A percentile compares a stretch with the other conserved stretches of the same genome.
Evolutionary conservation across 1,284 basidiomycete genomes (phyloP).

Genomic region (Volvariella surrecta): DNA sequence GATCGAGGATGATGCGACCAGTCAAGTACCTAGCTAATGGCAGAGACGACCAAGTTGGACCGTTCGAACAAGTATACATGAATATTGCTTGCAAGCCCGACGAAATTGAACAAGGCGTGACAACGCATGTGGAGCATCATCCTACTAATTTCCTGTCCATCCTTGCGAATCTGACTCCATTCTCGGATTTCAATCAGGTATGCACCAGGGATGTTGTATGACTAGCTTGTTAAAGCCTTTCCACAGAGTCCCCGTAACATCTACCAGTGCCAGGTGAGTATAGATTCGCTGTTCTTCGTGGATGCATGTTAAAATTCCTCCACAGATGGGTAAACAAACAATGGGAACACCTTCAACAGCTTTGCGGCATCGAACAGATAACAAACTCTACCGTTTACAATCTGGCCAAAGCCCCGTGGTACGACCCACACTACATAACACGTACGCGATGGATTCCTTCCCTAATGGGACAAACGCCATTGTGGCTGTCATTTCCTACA

Average conservation of each 20-base stretch:
- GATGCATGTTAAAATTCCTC: neutral
- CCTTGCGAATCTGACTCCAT: slow-evolving; percentile 73
- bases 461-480: slow-evolving; percentile 98
- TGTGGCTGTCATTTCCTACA: slow-evolving; percentile 99
- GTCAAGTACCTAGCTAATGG: slow-evolving; percentile 89
- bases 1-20: slow-evolving; percentile 96
- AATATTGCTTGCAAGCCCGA: slow-evolving; percentile 90
- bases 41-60: slow-evolving; percentile 84
- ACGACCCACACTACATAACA: slow-evolving; percentile 85
- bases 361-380: slow-evolving; percentile 88
- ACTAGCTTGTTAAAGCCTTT: slow-evolving; percentile 2
- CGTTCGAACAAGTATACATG: slow-evolving; percentile 99
- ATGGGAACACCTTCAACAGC: slow-evolving; percentile 98
- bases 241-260: slow-evolving; percentile 75
- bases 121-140: slow-evolving; percentile 89
- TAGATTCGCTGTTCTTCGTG: slow-evolving; percentile 7
- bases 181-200: slow-evolving; percentile 97
- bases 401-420: slow-evolving; percentile 94
- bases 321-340: slow-evolving; percentile 98
- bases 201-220: too few relatives aligned
- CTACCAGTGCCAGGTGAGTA: slow-evolving; percentile 72
- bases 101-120: slow-evolving; percentile 79
- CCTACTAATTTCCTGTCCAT: slow-evolving; percentile 95
- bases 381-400: slow-evolving; percentile 97
- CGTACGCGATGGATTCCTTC: slow-evolving; percentile 98